Evolutionary conservation across 2,329 filamentous ascomycete genomes (phyloP), one percentile per base, ranked within the genome.

Genomic region (Cercospora brassicicola): DNA sequence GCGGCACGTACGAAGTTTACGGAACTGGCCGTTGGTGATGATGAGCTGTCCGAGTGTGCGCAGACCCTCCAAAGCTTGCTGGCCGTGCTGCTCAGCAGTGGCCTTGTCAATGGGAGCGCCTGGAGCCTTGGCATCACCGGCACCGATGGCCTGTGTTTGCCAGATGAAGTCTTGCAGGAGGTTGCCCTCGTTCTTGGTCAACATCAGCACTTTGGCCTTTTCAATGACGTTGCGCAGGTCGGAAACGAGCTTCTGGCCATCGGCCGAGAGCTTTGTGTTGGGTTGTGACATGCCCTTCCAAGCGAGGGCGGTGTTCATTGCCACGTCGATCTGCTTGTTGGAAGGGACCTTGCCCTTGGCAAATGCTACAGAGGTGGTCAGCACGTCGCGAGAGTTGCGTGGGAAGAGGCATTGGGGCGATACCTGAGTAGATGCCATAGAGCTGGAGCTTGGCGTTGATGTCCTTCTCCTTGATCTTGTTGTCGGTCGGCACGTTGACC

Each of bases 141-240:
- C 82, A 63, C 89, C 87, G 70, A 95, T 89, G 57, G 91, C 86
- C 77, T 93, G 89, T 0, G 93, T 94, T 78, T 97, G 91, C 91
- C 92, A 99, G 81, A 98, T 92, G 81, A 99, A 98, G 76, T 99
- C 94, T 78, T 99, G 95, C 20, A 99, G 83, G 67, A 98, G 82
- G 76, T 99, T 93, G 77, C 94, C 95, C 68, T 97, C 88, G 78
- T 99, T 99, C 87, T 98, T 99, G 82, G 90, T 91, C 28, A 99
- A 84, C 8, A 98, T 83, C 11, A 99, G 86, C 66, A 89, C 82
- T 84, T 97, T 96, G 67, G 94, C 91, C 79, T 95, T 88, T 75
- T 91, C 88, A 56, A 99, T 89, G 62, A 97, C 92, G 64, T 91
- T 85, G 69, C 88, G 89, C 66, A 95, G 82, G 73, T 98, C 94